Evolutionary conservation across 2,329 filamentous ascomycete species (phyloP), one percentile per base, ranked within the genome.

Genomic region (Xylaria sp.): DNA sequence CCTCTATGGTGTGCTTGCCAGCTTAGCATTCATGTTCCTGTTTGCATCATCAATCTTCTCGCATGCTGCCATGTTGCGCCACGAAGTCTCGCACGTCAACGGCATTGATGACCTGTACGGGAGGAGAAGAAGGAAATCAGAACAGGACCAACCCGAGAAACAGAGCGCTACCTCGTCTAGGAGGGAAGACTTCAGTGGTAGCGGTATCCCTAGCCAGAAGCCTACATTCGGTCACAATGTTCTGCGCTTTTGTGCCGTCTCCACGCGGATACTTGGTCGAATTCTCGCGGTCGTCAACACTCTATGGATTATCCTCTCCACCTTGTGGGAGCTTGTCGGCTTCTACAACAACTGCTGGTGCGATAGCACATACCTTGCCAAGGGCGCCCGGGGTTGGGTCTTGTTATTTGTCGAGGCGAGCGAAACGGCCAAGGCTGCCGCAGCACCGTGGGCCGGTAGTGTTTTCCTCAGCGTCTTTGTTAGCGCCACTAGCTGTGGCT

Each of bases 291-390:
- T 73, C 2, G 15, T 46, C 41, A 74, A 74, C 39, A 66, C 71
- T 3, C 2, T 61, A 2, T 74, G 69, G 71, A 66, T 74, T 23
- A 31, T 74, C 15, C 46, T 72, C n/a, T 69, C 68, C 23, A 72
- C 72, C 1, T 28, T 74, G 28, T 72, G 65, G 37, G 72, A 74
- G 63, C 71, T 74, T 6, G 69, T 70, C 15, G 72, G 72, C 13
- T 74, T 74, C 51, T 74, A 74, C 48, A 70, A 73, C 58, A 73
- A 72, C 37, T 74, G 72, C 65, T 75, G 70, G 65, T 74, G 66
- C 59, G 68, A 75, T 34, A 67, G 63, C 52, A 60, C 48, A 9
- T 51, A 61, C 25, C n/a, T 73, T 2, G 69, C 62, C 18, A 70
- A 61, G 39, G 67, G 71, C 3, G 18, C 50, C 2, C 25, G 39